Evolutionary conservation across 495 filamentous ascomycete genomes (phyloP).

Genomic region (Parachaetomium inaequale): DNA sequence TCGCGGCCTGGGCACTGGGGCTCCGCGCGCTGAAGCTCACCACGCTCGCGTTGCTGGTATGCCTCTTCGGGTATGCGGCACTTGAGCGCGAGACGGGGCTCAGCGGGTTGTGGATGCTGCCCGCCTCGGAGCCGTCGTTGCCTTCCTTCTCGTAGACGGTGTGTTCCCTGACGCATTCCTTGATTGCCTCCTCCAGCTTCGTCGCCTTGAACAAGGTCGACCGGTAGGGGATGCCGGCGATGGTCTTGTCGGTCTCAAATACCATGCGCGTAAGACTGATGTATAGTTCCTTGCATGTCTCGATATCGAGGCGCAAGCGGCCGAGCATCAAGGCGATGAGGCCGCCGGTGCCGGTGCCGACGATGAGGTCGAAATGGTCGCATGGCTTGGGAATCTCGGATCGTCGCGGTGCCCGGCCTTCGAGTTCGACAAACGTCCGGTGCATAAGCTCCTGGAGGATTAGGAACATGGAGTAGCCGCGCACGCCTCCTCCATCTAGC

Average conservation of each 20-base stretch:
- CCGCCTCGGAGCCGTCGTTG: constrained; percentile 52
- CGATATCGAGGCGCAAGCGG: constrained; percentile 82
- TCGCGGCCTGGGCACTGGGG: constrained; percentile 35
- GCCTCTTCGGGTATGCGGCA: constrained; percentile 40
- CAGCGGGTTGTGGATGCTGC: constrained; percentile 28
- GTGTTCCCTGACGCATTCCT: constrained; percentile 81
- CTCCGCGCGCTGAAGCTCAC: constrained; percentile 56
- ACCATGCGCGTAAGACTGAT: constrained; percentile 89
- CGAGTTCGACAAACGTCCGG: constrained; percentile 77
- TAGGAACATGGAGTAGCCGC: constrained; percentile 95
- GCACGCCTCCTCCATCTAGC: constrained; percentile 89
- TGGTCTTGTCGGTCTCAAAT: constrained; percentile 97
- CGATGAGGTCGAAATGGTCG: constrained; percentile 97
- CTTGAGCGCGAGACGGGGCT: constrained; percentile 40
- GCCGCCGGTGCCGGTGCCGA: constrained; percentile 90
- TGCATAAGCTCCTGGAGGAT: constrained; percentile 97
- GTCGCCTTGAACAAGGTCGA: constrained; percentile 95
- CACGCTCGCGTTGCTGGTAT: constrained; percentile 59
- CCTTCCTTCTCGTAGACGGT: constrained; percentile 78
- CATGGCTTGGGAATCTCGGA: constrained; percentile 93
- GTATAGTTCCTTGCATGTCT: constrained; percentile 95
- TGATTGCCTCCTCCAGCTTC: constrained; percentile 90
- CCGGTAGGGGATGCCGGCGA: constrained; percentile 88
- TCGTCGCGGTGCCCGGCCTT: constrained; percentile 76
- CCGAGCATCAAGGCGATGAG: constrained; percentile 96